Evolutionary conservation across 176 grass and related monocot genomes (phyloP), one percentile per base, ranked within the genome.

Genomic region (Miscanthus lutarioriparius): DNA sequence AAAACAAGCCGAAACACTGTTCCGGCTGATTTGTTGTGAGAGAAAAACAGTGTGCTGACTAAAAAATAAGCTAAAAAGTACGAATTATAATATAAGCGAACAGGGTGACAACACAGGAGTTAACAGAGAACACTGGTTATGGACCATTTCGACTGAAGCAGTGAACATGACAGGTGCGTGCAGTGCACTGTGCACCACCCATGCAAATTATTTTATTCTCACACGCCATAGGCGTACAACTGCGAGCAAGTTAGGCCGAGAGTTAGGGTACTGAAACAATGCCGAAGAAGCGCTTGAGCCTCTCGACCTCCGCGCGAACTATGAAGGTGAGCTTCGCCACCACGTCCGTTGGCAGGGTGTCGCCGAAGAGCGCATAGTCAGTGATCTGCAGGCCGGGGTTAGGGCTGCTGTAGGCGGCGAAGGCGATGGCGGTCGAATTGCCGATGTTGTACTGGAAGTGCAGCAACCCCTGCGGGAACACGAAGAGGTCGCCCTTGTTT

Each of bases 381-480:
- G 48, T 30, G 41, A 87, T 70, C 91, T 96, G 94, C 11, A 91
- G 27, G 20, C 94, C 89, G 2, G 88, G 91, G 37, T 85, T 84
- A 6, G 78, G 8, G 67, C 38, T 89, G 83, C 81, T 91, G 74
- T 87, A 93, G 8, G 68, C 74, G 10, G 82, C 84, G 39, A 89
- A 1, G 36, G 47, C 86, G 7, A 86, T 68, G 5, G 87, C 87
- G 7, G 66, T 77, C 14, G 19, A 1, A 1, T 40, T 38, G 71
- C 89, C 89, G n/a, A 23, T 3, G 61, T 91, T 96, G 70, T 89
- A 87, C 84, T 91, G 89, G 64, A 64, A 96, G 87, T 93, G 94
- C 2, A 88, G 78, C 38, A 87, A 78, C 2, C 84, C 94, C 63
- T 78, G 84, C 14, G 94, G 94, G 74, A 93, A 89, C 49, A 91